Evolutionary conservation across 139 green algal species (phyloP).

Genomic region (Trebouxia sp.): DNA sequence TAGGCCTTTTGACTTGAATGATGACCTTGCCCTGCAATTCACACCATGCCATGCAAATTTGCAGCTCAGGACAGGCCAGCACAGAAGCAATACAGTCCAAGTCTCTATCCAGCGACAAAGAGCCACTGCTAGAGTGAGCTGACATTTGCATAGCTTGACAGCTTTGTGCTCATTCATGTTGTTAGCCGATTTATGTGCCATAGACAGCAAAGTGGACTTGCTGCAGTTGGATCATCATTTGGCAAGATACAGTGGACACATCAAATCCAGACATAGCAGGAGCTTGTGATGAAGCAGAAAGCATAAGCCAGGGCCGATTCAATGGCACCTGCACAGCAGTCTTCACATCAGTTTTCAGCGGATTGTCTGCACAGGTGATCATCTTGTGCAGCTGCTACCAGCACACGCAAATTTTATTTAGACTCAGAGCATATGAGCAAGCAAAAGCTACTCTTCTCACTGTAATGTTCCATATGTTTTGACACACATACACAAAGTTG

Average conservation of each 20-base stretch:
- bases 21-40: not conserved
- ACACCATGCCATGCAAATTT: too few relatives aligned
- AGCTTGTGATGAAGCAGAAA: slow-evolving; percentile 23
- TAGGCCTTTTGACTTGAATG: not conserved
- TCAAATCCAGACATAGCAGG: not conserved
- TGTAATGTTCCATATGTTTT: too few relatives aligned
- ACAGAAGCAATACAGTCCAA: not conserved
- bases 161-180: too few relatives aligned
- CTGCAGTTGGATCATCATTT: slow-evolving; percentile 36
- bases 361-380: slow-evolving; percentile 22
- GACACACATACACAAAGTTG: too few relatives aligned
- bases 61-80: not conserved
- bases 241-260: not conserved
- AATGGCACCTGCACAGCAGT: slow-evolving; percentile 15
- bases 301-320: not conserved
- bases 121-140: not conserved
- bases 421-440: too few relatives aligned
- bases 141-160: too few relatives aligned
- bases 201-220: too few relatives aligned
- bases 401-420: too few relatives aligned
- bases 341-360: slow-evolving; percentile 20
- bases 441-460: too few relatives aligned
- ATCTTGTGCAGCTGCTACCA: too few relatives aligned
- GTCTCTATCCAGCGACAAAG: not conserved
- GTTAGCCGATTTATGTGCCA: too few relatives aligned